Conservation (phyloP, 139 green algal genomes). For the Parachlorella kessleri region DNA sequence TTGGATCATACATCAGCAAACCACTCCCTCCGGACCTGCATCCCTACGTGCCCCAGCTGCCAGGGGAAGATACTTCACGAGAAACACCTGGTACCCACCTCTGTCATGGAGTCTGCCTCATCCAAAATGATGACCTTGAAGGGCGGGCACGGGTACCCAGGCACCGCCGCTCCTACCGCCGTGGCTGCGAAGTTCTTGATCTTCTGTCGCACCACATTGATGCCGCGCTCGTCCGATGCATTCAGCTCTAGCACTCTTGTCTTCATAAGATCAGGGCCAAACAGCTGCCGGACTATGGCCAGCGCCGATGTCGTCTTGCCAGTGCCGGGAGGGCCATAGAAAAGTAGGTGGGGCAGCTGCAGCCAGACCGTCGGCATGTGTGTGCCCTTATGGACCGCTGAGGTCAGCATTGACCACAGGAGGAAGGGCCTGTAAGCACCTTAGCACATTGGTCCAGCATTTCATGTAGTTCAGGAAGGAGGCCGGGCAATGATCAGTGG, state of each 20-base stretch:
- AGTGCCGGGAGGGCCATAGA: conserved; percentile 98
- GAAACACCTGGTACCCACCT: too few relatives aligned
- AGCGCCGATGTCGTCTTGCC: conserved; percentile 97
- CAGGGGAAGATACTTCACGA: too few relatives aligned
- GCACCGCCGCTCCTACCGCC: conserved; percentile 69
- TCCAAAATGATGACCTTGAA: conserved; percentile 99
- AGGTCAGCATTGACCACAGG: too few relatives aligned
- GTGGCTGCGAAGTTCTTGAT: conserved; percentile 92
- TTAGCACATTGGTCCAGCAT: too few relatives aligned
- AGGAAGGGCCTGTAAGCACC: too few relatives aligned
- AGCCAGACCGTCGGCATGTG: too few relatives aligned
- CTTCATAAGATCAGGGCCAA: conserved; percentile 68
- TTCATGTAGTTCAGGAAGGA: too few relatives aligned
- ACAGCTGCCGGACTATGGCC: conserved; percentile 92
- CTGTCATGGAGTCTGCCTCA: conserved; percentile 97
- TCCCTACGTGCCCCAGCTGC: background rate
- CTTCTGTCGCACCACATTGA: conserved; percentile 90
- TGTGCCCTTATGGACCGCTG: too few relatives aligned
- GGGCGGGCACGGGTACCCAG: conserved; percentile 89
- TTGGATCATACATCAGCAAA: too few relatives aligned
- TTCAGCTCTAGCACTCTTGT: conserved; percentile 98
- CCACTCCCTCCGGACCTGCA: background rate
- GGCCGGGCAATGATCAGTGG: too few relatives aligned
- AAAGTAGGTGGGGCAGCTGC: conserved; percentile 93
- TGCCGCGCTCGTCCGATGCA: conserved; percentile 95